phyloP scores from a whole-genome alignment of 108 stramenopile genomes.

The Conticribra guillardii region DNA sequence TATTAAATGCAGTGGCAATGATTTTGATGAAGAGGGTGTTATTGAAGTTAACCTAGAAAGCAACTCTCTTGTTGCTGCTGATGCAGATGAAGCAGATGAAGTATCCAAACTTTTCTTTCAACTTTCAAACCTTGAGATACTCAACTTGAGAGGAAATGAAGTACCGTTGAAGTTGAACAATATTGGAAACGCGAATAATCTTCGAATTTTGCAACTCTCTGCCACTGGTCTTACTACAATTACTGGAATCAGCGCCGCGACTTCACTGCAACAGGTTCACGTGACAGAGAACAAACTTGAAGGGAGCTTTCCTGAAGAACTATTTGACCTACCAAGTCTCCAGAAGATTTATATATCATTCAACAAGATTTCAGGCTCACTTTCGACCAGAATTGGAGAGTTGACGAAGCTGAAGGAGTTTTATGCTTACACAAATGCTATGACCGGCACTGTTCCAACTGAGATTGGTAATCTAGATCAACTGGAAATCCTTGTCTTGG shows the following conservation, averaged over 20 bases:
- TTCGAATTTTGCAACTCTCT: conserved; percentile 62
- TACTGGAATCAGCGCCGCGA: conserved; percentile 54
- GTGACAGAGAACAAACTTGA: conserved; percentile 64
- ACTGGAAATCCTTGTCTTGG: conserved; percentile 39
- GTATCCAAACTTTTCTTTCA: conserved; percentile 43
- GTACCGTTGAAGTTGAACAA: conserved; percentile 60
- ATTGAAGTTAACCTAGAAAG: conserved; percentile 47
- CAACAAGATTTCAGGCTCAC: conserved; percentile 55
- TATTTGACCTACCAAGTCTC: conserved; percentile 52
- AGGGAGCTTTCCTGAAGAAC: conserved; percentile 60
- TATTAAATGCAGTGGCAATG: conserved; percentile 49
- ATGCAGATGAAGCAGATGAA: conserved; percentile 27
- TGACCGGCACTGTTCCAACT: conserved; percentile 66
- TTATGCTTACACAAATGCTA: conserved; percentile 52
- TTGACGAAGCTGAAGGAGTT: conserved; percentile 49
- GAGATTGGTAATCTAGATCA: conserved; percentile 48
- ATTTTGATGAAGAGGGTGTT: conserved; percentile 40
- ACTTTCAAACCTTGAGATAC: conserved; percentile 29
- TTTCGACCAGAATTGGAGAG: conserved; percentile 48
- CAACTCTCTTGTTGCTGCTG: conserved; percentile 47
- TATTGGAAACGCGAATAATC: conserved; percentile 52
- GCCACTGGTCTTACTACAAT: conserved; percentile 58
- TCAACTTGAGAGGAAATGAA: conserved; percentile 48
- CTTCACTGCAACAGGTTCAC: conserved; percentile 58
- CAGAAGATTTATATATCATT: conserved; percentile 60